phyloP scores from a whole-genome alignment of 345 rosid species.

The Populus tremula region DNA sequence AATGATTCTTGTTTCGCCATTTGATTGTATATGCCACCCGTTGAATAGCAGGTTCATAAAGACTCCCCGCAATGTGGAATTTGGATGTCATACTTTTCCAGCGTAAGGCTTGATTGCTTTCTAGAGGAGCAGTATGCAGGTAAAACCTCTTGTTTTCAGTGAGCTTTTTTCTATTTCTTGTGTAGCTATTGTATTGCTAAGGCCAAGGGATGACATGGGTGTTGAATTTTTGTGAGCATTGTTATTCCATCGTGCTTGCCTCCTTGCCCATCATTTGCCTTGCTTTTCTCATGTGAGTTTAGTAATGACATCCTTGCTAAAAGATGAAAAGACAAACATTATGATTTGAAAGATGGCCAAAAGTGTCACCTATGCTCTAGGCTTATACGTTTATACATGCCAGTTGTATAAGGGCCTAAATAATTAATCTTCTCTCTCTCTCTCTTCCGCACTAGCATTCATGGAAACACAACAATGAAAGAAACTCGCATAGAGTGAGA shows the following conservation, averaged over 20 bases:
- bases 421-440: not conserved
- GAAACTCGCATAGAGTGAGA: not conserved
- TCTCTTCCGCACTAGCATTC: not conserved
- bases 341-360: conserved; percentile 21
- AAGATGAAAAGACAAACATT: conserved; percentile 5
- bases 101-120: conserved; percentile 1
- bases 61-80: not conserved
- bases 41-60: not conserved
- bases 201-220: not conserved
- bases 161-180: not conserved
- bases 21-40: not conserved
- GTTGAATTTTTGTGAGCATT: not conserved
- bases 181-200: not conserved
- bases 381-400: not conserved
- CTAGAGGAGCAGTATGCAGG: not conserved
- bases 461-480: not conserved
- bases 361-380: not conserved
- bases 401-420: not conserved
- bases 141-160: not conserved
- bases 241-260: not conserved
- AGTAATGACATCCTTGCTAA: not conserved
- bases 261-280: conserved; percentile 6
- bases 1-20: not conserved
- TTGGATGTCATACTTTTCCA: not conserved
- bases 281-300: not conserved